Evolutionary conservation across 495 filamentous ascomycete species (phyloP).

Genomic region (Oleoguttula mirabilis): DNA sequence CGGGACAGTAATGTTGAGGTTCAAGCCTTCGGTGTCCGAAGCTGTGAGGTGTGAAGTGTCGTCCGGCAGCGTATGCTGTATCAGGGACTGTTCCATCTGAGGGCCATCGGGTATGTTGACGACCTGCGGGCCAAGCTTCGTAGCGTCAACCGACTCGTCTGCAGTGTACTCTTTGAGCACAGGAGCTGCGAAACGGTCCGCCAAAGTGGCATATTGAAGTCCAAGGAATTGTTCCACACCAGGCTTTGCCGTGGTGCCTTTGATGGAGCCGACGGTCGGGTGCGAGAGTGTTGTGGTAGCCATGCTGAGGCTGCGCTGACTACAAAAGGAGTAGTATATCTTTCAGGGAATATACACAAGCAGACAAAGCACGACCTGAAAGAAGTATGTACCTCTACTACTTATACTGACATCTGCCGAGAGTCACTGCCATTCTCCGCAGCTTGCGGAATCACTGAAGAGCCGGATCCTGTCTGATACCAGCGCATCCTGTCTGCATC

Average conservation of each 20-base stretch:
- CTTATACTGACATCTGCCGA: too few relatives aligned
- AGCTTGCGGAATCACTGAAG: too few relatives aligned
- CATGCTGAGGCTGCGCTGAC: too few relatives aligned
- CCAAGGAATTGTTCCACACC: slow-evolving; percentile 22
- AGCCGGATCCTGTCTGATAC: too few relatives aligned
- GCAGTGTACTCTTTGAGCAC: slow-evolving; percentile 13
- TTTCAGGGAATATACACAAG: too few relatives aligned
- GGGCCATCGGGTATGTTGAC: slow-evolving; percentile 2
- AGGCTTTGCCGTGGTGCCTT: slow-evolving; percentile 2
- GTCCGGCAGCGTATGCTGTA: slow-evolving; percentile 18
- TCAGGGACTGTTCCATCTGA: slow-evolving; percentile 14
- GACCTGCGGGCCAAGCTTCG: slow-evolving; percentile 8
- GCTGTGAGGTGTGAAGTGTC: neutral
- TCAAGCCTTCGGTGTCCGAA: slow-evolving; percentile 22
- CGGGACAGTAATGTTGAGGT: slow-evolving; percentile 23
- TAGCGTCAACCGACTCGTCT: slow-evolving; percentile 14
- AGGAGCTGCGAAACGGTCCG: slow-evolving; percentile 19
- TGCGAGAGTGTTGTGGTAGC: too few relatives aligned
- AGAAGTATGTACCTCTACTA: too few relatives aligned
- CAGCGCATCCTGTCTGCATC: too few relatives aligned
- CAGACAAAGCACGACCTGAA: too few relatives aligned
- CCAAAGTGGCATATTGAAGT: slow-evolving; percentile 22
- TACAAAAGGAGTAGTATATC: too few relatives aligned
- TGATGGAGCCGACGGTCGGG: slow-evolving; percentile 4
- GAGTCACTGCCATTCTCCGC: too few relatives aligned